phyloP scores from a whole-genome alignment of 345 rosid species.

The Tarenaya hassleriana region DNA sequence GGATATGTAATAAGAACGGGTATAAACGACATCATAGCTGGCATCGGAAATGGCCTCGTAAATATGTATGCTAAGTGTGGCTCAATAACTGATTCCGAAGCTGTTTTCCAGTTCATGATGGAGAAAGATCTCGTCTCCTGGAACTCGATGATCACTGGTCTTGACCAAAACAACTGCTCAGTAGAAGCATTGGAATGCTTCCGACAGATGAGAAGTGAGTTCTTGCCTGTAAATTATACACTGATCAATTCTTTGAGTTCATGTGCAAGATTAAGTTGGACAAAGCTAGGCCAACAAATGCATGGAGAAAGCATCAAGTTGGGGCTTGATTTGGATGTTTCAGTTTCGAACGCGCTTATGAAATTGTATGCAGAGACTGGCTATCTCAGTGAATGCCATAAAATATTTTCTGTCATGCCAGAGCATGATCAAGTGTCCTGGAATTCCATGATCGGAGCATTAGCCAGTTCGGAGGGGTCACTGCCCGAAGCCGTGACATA shows the following conservation, averaged over 20 bases:
- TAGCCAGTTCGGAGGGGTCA: conserved; percentile 51
- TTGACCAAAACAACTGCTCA: conserved; percentile 68
- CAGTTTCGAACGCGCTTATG: conserved; percentile 86
- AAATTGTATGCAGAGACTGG: conserved; percentile 60
- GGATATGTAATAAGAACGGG: conserved; percentile 56
- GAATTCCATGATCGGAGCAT: conserved; percentile 78
- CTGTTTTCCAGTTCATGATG: conserved; percentile 49
- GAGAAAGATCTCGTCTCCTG: conserved; percentile 79
- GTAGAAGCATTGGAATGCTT: conserved; percentile 51
- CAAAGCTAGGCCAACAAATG: conserved; percentile 51
- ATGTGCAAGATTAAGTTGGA: conserved; percentile 72
- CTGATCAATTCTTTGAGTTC: conserved; percentile 81
- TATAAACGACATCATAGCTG: conserved; percentile 37
- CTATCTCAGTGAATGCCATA: conserved; percentile 40
- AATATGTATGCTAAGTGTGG: conserved; percentile 89
- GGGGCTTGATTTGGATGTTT: conserved; percentile 70
- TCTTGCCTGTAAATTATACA: conserved; percentile 52
- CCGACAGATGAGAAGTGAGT: conserved; percentile 50
- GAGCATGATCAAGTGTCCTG: conserved; percentile 83
- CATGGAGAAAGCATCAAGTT: conserved; percentile 62
- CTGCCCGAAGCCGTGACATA: conserved; percentile 41
- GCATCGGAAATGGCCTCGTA: conserved; percentile 73
- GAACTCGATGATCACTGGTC: conserved; percentile 85
- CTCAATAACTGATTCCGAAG: conserved; percentile 45
- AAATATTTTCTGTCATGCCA: conserved; percentile 58